phyloP scores from a whole-genome alignment of 768 basidiomycete species.

The Amanita brunnescens region DNA sequence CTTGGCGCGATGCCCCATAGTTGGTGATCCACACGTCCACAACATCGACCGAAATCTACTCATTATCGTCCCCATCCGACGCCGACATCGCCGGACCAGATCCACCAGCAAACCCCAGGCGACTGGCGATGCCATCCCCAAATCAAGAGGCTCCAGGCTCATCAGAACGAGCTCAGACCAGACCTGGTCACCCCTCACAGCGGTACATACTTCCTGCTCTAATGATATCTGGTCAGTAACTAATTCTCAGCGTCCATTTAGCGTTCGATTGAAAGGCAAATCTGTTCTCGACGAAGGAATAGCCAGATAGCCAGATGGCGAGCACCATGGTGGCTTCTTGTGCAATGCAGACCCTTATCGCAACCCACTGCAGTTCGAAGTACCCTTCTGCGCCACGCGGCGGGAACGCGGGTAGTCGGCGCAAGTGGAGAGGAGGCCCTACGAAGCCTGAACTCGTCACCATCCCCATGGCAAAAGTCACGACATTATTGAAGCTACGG shows the following conservation, averaged over 20 bases:
- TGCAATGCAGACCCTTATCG: not conserved
- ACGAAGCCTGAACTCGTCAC: not conserved
- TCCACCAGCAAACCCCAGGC: not conserved
- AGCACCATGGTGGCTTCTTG: not conserved
- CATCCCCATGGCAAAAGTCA: not conserved
- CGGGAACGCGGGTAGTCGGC: not conserved
- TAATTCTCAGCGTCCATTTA: too few relatives aligned
- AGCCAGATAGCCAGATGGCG: not conserved
- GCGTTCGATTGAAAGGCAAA: conserved; percentile 4
- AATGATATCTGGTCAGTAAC: too few relatives aligned
- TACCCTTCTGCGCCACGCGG: not conserved
- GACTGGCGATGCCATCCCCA: not conserved
- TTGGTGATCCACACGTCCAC: not conserved
- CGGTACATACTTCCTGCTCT: not conserved
- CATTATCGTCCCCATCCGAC: not conserved
- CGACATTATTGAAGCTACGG: not conserved
- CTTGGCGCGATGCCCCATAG: not conserved
- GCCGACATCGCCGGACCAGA: not conserved
- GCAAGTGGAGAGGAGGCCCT: not conserved
- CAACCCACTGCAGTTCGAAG: conserved; percentile 1
- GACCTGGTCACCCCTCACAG: not conserved
- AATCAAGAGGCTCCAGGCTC: not conserved
- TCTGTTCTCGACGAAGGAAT: not conserved
- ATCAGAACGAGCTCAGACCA: conserved; percentile 1
- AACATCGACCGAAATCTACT: not conserved